A percentile compares a stretch with the other conserved stretches of the same genome.
Evolutionary conservation across 768 basidiomycete species (phyloP).

Genomic region (Leccinum disarticulatum): DNA sequence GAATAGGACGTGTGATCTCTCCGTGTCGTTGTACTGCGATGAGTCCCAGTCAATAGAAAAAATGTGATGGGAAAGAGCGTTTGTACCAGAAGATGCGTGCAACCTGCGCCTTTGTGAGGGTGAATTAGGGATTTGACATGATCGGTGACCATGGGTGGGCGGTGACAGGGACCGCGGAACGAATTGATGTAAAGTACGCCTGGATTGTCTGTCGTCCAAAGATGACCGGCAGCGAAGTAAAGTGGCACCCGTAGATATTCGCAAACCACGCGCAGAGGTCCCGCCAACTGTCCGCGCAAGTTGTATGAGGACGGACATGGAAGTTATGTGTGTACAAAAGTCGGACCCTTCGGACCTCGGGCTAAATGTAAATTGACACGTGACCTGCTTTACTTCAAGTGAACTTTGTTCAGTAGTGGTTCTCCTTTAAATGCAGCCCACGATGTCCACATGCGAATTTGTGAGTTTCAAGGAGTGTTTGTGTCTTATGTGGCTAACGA

Average conservation of each 20-base stretch:
- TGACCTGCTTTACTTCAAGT: background rate
- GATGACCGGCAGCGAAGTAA: constrained; percentile 4
- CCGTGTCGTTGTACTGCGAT: constrained; percentile 41
- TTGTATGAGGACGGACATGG: constrained; percentile 5
- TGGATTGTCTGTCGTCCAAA: background rate
- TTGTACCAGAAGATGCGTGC: constrained; percentile 21
- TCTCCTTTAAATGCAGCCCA: background rate
- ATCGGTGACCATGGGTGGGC: background rate
- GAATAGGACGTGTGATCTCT: constrained; percentile 55
- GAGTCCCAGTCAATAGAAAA: background rate
- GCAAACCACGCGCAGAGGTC: constrained; percentile 5
- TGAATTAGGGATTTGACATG: background rate
- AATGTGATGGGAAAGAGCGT: background rate
- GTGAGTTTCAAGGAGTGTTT: constrained; percentile 10
- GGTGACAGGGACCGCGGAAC: background rate
- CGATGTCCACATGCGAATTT: constrained; percentile 14
- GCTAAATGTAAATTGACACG: background rate
- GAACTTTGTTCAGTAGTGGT: too few relatives aligned
- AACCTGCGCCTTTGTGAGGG: constrained; percentile 9
- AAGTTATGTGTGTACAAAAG: background rate
- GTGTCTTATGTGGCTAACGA: background rate
- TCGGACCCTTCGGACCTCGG: background rate
- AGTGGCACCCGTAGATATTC: constrained; percentile 1
- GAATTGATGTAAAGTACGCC: constrained; percentile 15
- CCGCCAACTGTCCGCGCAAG: constrained; percentile 14